Percentiles rank a stretch among this genome's conserved stretches.
Conservation (phyloP, 768 basidiomycete genomes). For the Cystofilobasidium bisporidii region DNA sequence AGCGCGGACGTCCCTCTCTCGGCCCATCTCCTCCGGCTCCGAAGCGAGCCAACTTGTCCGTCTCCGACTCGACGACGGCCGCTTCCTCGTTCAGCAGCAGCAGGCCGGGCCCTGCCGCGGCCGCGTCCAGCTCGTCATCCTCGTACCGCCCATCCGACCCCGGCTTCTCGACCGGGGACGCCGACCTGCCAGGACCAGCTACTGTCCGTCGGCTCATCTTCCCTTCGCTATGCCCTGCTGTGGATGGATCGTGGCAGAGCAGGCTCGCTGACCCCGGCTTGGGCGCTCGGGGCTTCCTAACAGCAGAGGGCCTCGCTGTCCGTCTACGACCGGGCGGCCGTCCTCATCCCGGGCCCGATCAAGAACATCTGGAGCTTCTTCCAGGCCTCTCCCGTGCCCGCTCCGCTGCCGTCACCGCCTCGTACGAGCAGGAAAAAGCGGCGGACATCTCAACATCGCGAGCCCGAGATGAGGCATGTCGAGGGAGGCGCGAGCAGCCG, state of each 20-base stretch:
- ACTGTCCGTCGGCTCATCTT: neutral
- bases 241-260: neutral
- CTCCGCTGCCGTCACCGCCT: neutral
- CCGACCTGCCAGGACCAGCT: conserved; percentile 1
- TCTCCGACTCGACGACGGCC: too few species aligned
- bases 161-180: neutral
- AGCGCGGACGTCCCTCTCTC: conserved; percentile 3
- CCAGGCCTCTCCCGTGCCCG: neutral
- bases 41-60: neutral
- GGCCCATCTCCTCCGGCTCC: neutral
- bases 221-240: too few species aligned
- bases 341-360: neutral
- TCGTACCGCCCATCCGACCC: neutral
- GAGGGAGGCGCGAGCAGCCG: neutral
- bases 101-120: too few species aligned
- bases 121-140: neutral
- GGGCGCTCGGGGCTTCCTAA: neutral
- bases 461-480: neutral
- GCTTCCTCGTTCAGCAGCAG: too few species aligned
- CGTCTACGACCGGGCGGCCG: neutral
- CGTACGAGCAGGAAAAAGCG: neutral
- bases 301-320: neutral
- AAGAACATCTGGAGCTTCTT: neutral
- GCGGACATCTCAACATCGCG: neutral
- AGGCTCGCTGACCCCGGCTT: neutral